Evolutionary conservation across 2,329 filamentous ascomycete species (phyloP).

Genomic region (Hypocreales sp.): DNA sequence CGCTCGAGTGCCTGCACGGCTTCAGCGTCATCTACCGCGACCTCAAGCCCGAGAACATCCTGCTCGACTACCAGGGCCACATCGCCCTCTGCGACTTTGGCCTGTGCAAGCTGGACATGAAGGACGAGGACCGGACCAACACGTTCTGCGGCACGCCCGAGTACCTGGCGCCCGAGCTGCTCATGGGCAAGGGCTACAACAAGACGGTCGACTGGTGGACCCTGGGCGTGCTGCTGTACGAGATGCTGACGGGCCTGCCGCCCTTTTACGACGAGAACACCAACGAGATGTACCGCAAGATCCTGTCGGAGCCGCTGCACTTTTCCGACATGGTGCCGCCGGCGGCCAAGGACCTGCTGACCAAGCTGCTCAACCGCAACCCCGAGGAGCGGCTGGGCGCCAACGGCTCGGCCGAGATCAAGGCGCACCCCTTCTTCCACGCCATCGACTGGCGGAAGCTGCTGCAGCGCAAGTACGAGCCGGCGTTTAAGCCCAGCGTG

Average conservation of each 20-base stretch:
- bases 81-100: constrained; percentile 97
- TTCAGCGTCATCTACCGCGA: constrained; percentile 94
- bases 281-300: constrained; percentile 99
- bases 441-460: constrained; percentile 98
- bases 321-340: constrained; percentile 92
- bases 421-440: constrained; percentile 97
- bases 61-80: constrained; percentile 93
- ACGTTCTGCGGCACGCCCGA: constrained; percentile 97
- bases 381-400: constrained; percentile 80
- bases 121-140: constrained; percentile 96
- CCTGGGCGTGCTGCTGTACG: constrained; percentile 86
- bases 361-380: constrained; percentile 81
- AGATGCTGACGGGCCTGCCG: constrained; percentile 94
- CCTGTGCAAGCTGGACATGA: constrained; percentile 97
- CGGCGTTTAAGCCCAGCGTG: constrained; percentile 92
- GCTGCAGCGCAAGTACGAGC: constrained; percentile 93
- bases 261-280: constrained; percentile 99
- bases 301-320: constrained; percentile 85
- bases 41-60: constrained; percentile 75
- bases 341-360: constrained; percentile 82
- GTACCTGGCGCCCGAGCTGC: constrained; percentile 85
- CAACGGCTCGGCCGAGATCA: constrained; percentile 92
- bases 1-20: constrained; percentile 87
- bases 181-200: constrained; percentile 90
- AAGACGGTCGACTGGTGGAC: constrained; percentile 99